Evolutionary conservation across 352 stramenopile species (phyloP).

Genomic region (Phytopythium cucurbitacearum): DNA sequence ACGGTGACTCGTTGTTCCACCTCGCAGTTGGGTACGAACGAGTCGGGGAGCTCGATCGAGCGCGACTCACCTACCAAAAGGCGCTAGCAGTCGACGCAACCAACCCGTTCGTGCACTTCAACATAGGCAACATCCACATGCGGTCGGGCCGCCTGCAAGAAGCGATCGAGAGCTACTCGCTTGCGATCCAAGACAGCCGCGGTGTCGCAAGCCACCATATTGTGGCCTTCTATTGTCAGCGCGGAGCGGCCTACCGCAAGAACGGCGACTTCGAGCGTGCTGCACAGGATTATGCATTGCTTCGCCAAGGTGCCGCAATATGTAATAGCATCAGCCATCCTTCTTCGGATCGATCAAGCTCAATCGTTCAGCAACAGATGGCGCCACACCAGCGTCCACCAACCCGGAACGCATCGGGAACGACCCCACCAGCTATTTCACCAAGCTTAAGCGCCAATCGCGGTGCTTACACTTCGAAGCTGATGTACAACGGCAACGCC

Average conservation of each 20-base stretch:
- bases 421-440: no score
- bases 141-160: slow-evolving; percentile 22
- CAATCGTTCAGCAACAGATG: no score
- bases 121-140: slow-evolving; percentile 54
- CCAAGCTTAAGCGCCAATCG: no score
- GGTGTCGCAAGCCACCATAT: neutral
- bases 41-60: slow-evolving; percentile 24
- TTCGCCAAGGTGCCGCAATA: neutral
- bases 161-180: slow-evolving; percentile 40
- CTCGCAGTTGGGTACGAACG: slow-evolving; percentile 47
- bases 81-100: slow-evolving; percentile 14
- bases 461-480: no score
- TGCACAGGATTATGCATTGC: slow-evolving; percentile 40
- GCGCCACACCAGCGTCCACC: no score
- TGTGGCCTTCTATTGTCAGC: slow-evolving; percentile 42
- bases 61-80: slow-evolving; percentile 29
- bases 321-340: neutral
- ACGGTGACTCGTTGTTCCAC: slow-evolving; percentile 29
- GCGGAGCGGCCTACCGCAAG: slow-evolving; percentile 50
- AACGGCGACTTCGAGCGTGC: slow-evolving; percentile 59
- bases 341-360: no score
- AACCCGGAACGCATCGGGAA: no score
- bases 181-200: slow-evolving; percentile 30
- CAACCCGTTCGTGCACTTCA: slow-evolving; percentile 49
- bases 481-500: no score